Base-by-base conservation (phyloP, 192 early-diverging fungal species). In the Coemansia sp. region DNA sequence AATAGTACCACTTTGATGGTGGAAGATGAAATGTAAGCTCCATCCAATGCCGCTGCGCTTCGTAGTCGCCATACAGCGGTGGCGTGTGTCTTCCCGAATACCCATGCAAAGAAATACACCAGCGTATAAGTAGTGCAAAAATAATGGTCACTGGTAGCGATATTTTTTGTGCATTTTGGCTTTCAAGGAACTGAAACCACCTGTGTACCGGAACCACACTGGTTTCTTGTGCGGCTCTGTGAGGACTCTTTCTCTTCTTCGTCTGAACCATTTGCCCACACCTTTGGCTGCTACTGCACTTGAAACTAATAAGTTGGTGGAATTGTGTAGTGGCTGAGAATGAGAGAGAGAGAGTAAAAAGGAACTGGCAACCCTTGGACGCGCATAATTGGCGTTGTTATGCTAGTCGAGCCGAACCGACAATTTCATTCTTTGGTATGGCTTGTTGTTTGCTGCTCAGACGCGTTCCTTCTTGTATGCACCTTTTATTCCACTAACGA, bases 21-120 rank as follows among this genome's bases (percentile, higher is more conserved):
- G 94, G 90, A 31, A 95, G 67, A 59, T 94, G 87, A 5, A 81
- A 74, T 3, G 97, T 97, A 36, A 99, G 74, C 76, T 99, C 97
- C 88, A 99, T 90, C 97, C 97, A 98, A 75, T 98, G 97, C 25
- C 97, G 83, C 68, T 98, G 97, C 4, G 97, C 97, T 65, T 98
- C 97, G 78, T 95, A 98, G 76, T 98, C 97, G 33, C 97, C 97
- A 76, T 82, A 91, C 63, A 92, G 77, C 21, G 94, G 97, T n/a
- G 91, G 90, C 4, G 70, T 83, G 11, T 84, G 84, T 24, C 68
- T 66, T 19, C 92, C 93, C 59, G 93, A 95, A 63, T 95, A 92
- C 6, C 86, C 86, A 42, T 85, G 80, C 32, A 93, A 80, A 14
- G 82, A 84, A 1, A 93, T 83, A 1, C 78, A 71, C 85, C 86